Percentiles rank a stretch among this genome's conserved stretches.
These are phyloP conservation scores for Russula brevipes DNA, from an alignment of 768 basidiomycete genomes.

Conservation along the genomic window DNA sequence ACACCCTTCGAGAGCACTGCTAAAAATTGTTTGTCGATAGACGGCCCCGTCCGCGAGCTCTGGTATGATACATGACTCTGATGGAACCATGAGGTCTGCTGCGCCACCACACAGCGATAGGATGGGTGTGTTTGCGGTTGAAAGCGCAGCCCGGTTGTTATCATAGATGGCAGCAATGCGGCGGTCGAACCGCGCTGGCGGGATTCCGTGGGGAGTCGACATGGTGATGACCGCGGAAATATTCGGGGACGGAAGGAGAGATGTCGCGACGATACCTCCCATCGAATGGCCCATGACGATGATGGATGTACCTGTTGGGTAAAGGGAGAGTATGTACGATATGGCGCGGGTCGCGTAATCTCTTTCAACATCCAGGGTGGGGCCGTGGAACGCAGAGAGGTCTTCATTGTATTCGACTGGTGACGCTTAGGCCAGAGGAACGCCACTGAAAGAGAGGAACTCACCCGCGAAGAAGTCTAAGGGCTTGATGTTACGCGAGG, in stretches of 20 bases:
- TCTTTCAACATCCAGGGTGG: conserved; percentile 79
- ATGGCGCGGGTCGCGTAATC: conserved; percentile 68
- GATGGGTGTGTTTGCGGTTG: conserved; percentile 53
- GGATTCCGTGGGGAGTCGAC: conserved; percentile 86
- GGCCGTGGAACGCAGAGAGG: conserved; percentile 89
- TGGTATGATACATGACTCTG: conserved; percentile 76
- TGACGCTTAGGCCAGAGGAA: background rate
- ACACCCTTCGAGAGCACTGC: conserved; percentile 80
- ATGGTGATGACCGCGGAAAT: conserved; percentile 88
- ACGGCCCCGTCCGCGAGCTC: conserved; percentile 19
- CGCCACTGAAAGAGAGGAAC: conserved; percentile 25
- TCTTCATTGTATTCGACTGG: conserved; percentile 96
- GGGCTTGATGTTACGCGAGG: conserved; percentile 42
- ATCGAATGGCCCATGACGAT: conserved; percentile 92
- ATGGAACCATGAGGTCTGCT: conserved; percentile 86
- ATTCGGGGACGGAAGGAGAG: conserved; percentile 60
- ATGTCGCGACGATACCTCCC: conserved; percentile 89
- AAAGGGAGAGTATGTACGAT: conserved; percentile 71
- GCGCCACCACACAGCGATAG: conserved; percentile 89
- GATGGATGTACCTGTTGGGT: conserved; percentile 58
- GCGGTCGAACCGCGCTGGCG: conserved; percentile 83
- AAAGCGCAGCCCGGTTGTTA: conserved; percentile 39
- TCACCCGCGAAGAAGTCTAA: conserved; percentile 85
- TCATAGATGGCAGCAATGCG: conserved; percentile 73
- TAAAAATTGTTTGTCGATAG: conserved; percentile 68